Conservation (phyloP, 805 yeast species). For the Saturnispora kantuleensis region DNA sequence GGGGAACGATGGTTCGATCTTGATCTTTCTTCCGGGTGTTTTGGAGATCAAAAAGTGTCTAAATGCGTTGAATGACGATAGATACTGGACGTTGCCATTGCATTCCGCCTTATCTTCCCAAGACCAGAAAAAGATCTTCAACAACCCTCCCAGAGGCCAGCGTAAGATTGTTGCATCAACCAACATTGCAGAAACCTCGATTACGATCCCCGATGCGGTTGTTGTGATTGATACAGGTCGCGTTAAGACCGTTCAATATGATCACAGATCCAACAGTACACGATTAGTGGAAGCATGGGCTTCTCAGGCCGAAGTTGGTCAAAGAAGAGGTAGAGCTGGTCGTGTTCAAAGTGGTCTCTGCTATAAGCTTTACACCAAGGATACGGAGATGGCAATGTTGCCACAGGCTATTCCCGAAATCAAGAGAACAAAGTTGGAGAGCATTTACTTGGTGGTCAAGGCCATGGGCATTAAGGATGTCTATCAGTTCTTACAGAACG, state of each 20-base stretch:
- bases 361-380: constrained; percentile 65
- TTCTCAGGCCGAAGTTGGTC: constrained; percentile 80
- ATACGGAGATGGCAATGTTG: constrained; percentile 49
- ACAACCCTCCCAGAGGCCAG: constrained; percentile 36
- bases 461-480: constrained; percentile 81
- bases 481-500: constrained; percentile 54
- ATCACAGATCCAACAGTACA: constrained; percentile 56
- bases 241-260: constrained; percentile 69
- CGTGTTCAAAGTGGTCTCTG: constrained; percentile 81
- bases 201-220: constrained; percentile 91
- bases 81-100: constrained; percentile 52
- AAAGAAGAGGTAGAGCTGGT: constrained; percentile 97
- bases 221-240: constrained; percentile 85
- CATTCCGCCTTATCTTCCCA: constrained; percentile 81
- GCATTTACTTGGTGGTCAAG: constrained; percentile 72
- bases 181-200: constrained; percentile 94
- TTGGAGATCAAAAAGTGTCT: constrained; percentile 71
- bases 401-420: constrained; percentile 84
- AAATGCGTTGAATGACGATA: constrained; percentile 22
- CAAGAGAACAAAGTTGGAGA: constrained; percentile 72
- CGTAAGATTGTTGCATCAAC: constrained; percentile 85
- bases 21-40: constrained; percentile 84
- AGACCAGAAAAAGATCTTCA: constrained; percentile 75
- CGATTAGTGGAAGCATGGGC: constrained; percentile 74
- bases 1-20: constrained; percentile 55